Conservation (phyloP, 2,329 filamentous ascomycete species). For the Epichloe sibirici region DNA sequence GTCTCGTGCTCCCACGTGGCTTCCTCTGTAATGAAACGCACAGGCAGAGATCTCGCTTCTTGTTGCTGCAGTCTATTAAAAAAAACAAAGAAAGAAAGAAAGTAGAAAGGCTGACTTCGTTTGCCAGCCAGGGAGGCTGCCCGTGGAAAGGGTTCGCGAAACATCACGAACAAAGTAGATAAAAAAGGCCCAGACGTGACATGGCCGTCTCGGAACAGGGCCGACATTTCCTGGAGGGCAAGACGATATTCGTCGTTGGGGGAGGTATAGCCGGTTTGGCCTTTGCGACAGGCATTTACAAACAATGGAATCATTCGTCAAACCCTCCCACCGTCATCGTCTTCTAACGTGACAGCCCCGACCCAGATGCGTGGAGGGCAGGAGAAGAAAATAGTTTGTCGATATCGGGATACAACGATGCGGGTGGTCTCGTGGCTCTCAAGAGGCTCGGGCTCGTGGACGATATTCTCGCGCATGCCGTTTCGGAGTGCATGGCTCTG, state of each 20-base stretch:
- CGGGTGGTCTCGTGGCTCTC: constrained; percentile 25
- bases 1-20: too few relatives aligned
- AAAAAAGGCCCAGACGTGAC: background rate
- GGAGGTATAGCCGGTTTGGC: constrained; percentile 31
- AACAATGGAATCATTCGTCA: constrained; percentile 22
- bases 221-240: constrained; percentile 24
- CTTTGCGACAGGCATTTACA: constrained; percentile 27
- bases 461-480: constrained; percentile 16
- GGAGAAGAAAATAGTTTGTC: constrained; percentile 25
- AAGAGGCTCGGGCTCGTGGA: constrained; percentile 27
- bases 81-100: too few relatives aligned
- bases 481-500: constrained; percentile 19
- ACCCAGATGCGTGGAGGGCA: constrained; percentile 18
- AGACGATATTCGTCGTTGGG: constrained; percentile 32
- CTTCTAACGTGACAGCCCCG: constrained; percentile 28
- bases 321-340: constrained; percentile 23
- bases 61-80: too few relatives aligned
- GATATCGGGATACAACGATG: constrained; percentile 21
- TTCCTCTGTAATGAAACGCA: too few relatives aligned
- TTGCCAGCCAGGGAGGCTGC: background rate
- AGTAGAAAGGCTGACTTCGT: too few relatives aligned
- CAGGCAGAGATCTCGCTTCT: too few relatives aligned
- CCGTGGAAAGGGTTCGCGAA: background rate
- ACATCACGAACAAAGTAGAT: too few relatives aligned
- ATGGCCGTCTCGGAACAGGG: constrained; percentile 8